Conservation (phyloP, 495 filamentous ascomycete species). For the Hypoxylon trugodes region DNA sequence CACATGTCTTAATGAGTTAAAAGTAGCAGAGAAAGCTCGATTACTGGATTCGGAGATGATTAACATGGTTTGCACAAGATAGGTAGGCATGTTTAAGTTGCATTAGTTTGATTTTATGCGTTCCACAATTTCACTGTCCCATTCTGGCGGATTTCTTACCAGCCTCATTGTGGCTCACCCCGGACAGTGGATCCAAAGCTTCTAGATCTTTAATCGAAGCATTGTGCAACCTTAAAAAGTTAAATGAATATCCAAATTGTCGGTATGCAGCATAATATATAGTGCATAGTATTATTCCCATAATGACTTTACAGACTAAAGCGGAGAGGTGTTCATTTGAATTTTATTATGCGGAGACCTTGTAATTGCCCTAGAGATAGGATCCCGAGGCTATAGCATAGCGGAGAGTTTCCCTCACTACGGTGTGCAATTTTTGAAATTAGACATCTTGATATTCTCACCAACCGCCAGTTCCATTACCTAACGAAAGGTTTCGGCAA, state of each 20-base stretch:
- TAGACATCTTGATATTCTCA: constrained; percentile 5
- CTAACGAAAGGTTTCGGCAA: constrained; percentile 13
- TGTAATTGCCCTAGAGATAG: not conserved
- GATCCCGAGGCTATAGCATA: not conserved
- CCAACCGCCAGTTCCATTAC: constrained; percentile 3
- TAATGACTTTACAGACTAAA: not conserved
- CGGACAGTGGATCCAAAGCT: constrained; percentile 15
- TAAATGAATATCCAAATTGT: constrained; percentile 11
- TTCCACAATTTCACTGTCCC: constrained; percentile 21
- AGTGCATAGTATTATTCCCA: not conserved
- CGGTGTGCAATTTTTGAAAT: not conserved
- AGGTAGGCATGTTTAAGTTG: constrained; percentile 22
- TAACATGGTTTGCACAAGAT: constrained; percentile 27
- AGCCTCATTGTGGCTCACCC: constrained; percentile 31
- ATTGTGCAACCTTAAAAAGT: constrained; percentile 21
- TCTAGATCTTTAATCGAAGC: constrained; percentile 42
- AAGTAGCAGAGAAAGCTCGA: not conserved
- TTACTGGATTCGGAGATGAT: not conserved
- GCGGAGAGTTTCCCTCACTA: not conserved
- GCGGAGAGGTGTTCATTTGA: not conserved
- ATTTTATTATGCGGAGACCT: not conserved
- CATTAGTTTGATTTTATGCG: constrained; percentile 37
- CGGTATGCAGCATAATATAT: not conserved
- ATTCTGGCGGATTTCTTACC: constrained; percentile 16
- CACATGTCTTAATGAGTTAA: no score